phyloP scores from a whole-genome alignment of 2,329 filamentous ascomycete species.

The Colletotrichum sp. region DNA sequence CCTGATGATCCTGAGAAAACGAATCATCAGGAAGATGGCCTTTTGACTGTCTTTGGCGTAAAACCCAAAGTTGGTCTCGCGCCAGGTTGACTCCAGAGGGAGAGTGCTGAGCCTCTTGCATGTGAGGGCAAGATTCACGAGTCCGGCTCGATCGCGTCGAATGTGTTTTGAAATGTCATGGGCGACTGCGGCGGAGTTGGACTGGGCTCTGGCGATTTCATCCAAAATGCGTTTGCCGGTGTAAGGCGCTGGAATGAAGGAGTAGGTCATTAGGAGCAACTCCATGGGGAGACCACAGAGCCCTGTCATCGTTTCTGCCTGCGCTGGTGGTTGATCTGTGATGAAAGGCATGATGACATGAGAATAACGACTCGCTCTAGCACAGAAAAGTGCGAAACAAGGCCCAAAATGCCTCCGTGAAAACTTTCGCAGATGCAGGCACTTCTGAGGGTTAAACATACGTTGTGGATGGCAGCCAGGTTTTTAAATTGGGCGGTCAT shows the following conservation, averaged over 20 bases:
- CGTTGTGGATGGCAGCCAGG: background rate
- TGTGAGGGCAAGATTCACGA: background rate
- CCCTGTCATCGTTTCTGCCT: background rate
- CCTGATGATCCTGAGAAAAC: background rate
- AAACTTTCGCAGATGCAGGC: background rate
- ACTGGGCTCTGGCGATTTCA: background rate
- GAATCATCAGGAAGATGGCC: background rate
- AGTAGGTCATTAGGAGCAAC: background rate
- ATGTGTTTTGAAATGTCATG: background rate
- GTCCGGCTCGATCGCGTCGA: background rate
- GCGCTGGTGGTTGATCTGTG: background rate
- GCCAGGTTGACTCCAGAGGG: background rate
- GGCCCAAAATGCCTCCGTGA: background rate
- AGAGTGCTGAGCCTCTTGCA: background rate
- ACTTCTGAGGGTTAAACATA: background rate
- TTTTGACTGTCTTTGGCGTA: background rate
- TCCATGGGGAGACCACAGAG: background rate
- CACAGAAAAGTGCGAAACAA: background rate
- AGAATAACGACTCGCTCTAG: background rate
- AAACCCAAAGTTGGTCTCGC: background rate
- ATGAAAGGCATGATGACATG: background rate
- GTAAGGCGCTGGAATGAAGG: background rate
- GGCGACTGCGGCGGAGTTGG: background rate
- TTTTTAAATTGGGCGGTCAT: rapidly evolving
- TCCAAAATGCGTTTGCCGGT: background rate